Evolutionary conservation across 768 basidiomycete genomes (phyloP), one percentile per base, ranked within the genome.

Genomic region (Tephrocybe sp.): DNA sequence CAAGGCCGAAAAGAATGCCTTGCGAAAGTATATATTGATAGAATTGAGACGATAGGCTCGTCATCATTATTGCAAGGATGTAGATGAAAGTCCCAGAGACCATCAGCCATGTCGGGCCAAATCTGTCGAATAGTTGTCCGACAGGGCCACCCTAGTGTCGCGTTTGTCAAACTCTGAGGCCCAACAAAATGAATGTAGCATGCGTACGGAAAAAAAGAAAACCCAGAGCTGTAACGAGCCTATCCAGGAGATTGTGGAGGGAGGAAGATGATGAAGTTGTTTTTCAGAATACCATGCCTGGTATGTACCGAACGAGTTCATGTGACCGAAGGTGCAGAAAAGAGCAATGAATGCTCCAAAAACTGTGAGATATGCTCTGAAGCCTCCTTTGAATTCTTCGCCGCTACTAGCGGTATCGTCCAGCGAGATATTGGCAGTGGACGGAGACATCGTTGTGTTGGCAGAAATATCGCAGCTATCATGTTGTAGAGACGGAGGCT

Each of bases 261-360:
- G 67, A 12, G 79, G 64, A 29, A 75, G 54, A 54, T 72, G 61
- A 15, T 62, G 61, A 15, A 88, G 71, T 61, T 87, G 80, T 61
- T 88, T 79, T 12, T 63, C 64, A 9, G 74, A 69, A 56, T 88
- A 88, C 79, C 80, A 87, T 11, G 79, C 65, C 61, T 86, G 83
- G 61, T 80, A 88, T 34, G 83, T 84, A 13, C 86, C 86, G 54
- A 87, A 88, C 38, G 85, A 77, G 45, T 73, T 83, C 70, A 87
- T 79, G 56, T 81, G 83, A 8, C 86, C 86, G 61, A 88, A 86
- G 2, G 83, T 80, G 60, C 77, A 83, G 66, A 86, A 80, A 7
- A 88, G 69, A 7, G 81, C 80, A 22, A 85, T 60, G 62, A 83
- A 85, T 0, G 83, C 82, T 1, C 86, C 87, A 34, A 80, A 60